Evolutionary conservation across 768 basidiomycete genomes (phyloP), one percentile per base, ranked within the genome.

Genomic region (Russula lepida): DNA sequence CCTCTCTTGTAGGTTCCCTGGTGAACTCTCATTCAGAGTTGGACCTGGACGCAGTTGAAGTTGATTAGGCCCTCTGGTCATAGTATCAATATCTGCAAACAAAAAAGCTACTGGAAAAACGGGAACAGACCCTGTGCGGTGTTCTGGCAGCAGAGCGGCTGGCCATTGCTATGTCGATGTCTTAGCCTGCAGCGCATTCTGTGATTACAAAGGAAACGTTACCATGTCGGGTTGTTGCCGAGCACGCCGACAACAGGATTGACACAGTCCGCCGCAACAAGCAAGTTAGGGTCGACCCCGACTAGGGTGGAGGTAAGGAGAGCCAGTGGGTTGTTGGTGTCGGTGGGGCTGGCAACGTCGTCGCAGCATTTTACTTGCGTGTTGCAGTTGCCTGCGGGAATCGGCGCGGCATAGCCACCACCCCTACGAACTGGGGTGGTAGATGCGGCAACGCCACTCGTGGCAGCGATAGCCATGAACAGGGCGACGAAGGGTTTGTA

Each of bases 401-500:
- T 28, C 17, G 54, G 59, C 6, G 37, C 21, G 35, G 25, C 12
- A 25, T 52, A 44, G 17, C 32, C 49, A 11, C 54, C 58, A 41
- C 55, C 35, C 37, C 56, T 37, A 51, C 44, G 56, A 37, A 53
- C 11, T 30, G 51, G 56, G 28, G 56, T 41, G 19, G 33, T 12
- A 32, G 44, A 57, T 21, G 56, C 61, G 37, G 44, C 9, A 17
- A 50, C 44, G 6, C 56, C 27, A 23, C 56, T 48, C 21, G 44
- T 37, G 7, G 35, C 43, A 15, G 56, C 44, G 44, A 62, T 30
- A 13, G 7, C 33, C 23, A 48, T 13, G 35, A 51, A 1, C n/a
- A 62, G 35, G 12, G 61, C 39, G 56, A 58, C 28, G 51, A 62
- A 35, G 8, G 51, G 15, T 6, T 62, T 47, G 56, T 47, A 33